Percentiles rank a stretch among this genome's conserved stretches.
Evolutionary conservation across 73 alveolate species (phyloP).

Genomic region (Paramecium pentaurelia): DNA sequence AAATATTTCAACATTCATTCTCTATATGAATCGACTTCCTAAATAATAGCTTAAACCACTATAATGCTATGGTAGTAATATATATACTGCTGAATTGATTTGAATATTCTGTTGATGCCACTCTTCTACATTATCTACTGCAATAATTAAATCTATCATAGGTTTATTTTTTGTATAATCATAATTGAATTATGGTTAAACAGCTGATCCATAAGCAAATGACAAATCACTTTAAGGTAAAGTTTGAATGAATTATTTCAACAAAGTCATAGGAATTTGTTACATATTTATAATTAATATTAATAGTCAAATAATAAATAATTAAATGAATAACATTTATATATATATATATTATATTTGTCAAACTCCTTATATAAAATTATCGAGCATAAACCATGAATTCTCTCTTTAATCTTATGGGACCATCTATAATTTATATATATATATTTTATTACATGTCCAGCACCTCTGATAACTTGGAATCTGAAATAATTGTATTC

Average conservation of each 20-base stretch:
- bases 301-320: neutral
- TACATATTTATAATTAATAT: neutral
- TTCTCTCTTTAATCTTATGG: conserved; percentile 44
- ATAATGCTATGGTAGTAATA: neutral
- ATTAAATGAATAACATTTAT: neutral
- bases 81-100: neutral
- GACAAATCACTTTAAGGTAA: conserved; percentile 26
- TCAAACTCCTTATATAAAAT: neutral
- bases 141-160: conserved; percentile 52
- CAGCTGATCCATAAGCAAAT: conserved; percentile 63
- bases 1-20: conserved; percentile 7
- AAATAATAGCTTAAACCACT: conserved; percentile 44
- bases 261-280: neutral
- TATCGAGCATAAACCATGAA: neutral
- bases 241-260: neutral
- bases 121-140: conserved; percentile 33
- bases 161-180: conserved; percentile 40
- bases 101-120: conserved; percentile 46
- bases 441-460: neutral
- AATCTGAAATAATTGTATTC: neutral
- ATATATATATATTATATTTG: neutral
- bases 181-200: conserved; percentile 39
- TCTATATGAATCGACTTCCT: conserved; percentile 17
- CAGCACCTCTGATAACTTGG: conserved; percentile 20
- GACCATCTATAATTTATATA: neutral